Conservation (phyloP, 345 rosid genomes). For the Rhodomyrtus tomentosa region DNA sequence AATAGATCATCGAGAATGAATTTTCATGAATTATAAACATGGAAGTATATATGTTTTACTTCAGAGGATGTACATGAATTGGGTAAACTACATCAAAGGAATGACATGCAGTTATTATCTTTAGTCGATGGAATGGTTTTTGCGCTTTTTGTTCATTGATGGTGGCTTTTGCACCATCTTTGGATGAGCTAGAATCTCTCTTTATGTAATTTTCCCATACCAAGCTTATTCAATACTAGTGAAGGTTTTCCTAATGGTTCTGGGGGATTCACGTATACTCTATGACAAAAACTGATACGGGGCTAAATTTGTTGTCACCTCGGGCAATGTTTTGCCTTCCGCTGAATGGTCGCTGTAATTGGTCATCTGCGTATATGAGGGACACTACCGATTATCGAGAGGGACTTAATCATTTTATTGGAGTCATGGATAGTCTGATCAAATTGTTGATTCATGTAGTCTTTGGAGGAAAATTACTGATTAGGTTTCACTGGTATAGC, state of each 20-base stretch:
- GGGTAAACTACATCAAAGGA: neutral
- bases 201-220: neutral
- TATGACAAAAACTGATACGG: neutral
- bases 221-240: neutral
- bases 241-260: neutral
- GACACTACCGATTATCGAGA: neutral
- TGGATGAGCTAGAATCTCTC: neutral
- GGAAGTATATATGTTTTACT: neutral
- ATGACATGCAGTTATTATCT: neutral
- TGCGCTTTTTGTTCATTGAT: neutral
- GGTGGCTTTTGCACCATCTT: neutral
- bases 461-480: neutral
- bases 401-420: neutral
- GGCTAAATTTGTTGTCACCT: neutral
- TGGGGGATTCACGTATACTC: neutral
- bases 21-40: neutral
- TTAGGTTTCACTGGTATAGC: too few species aligned
- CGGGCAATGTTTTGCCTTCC: neutral
- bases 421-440: neutral
- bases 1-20: neutral
- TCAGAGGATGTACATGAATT: neutral
- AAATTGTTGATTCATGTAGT: fast-evolving
- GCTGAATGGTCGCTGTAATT: neutral
- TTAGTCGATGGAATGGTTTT: neutral
- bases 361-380: neutral